Base-by-base conservation (phyloP, 805 yeast genomes). In the Suhomyces sp. region DNA sequence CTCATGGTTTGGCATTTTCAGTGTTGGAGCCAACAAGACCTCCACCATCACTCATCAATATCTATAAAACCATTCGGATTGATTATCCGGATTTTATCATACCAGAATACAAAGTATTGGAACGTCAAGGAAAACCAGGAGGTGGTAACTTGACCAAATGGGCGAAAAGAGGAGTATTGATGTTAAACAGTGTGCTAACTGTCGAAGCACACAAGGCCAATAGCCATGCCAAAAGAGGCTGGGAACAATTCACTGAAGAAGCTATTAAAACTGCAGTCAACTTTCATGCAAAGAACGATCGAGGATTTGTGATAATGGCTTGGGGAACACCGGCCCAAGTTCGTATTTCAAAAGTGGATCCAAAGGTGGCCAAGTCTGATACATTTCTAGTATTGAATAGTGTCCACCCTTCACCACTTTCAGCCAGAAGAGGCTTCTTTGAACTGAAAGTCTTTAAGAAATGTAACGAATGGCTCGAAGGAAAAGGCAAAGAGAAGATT, bases 1-100 rank as follows among this genome's bases (percentile, higher is more conserved):
- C 98, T 0, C 98, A 93, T 53, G 98, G 98, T 0, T 65, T 93
- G 19, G 98, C 98, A 3, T 93, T 93, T 49, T 84, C 95, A 14
- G 98, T 93, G 1, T 72, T 78, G 37, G 83, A 84, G 20, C 95
- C 96, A 1, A 68, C 75, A 1, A 81, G 88, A 1, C 77, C 79
- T 2, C 83, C 93, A 2, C 98, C 98, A 0, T 88, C 96, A 2
- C 66, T 93, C 38, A 69, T 76, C 31, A 93, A 93, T 54, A 93
- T 93, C 37, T 93, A 82, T 67, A 91, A 88, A 52, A 81, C 87
- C 13, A 60, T 93, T 10, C 61, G 69, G 34, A 69, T 63, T 20
- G 72, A 68, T 46, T 91, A 81, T 48, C 84, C 95, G 0, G 79
- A 78, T 9, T 90, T 86, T 52, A 64, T 60, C 31, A 60, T 74